These are phyloP conservation scores for Trypethelium eluteriae DNA, from an alignment of 495 filamentous ascomycete genomes.

Conservation along the genomic window DNA sequence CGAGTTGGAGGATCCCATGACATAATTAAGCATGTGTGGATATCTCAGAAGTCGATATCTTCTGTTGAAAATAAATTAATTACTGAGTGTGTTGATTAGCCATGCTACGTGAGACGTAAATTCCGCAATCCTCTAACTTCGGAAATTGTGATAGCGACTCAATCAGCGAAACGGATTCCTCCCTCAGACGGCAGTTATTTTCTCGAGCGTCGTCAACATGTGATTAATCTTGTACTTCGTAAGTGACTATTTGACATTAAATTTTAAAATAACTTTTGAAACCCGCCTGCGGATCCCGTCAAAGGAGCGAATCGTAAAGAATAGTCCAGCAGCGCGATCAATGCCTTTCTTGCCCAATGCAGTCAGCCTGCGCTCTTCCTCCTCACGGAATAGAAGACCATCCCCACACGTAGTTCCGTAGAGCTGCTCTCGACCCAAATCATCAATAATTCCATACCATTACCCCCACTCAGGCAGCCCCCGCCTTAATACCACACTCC, in stretches of 20 bases:
- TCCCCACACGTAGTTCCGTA: neutral
- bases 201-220: too few species aligned
- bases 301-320: neutral
- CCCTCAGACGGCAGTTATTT: too few species aligned
- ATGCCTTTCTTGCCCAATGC: neutral
- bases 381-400: neutral
- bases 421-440: too few species aligned
- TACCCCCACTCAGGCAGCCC: neutral
- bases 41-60: too few species aligned
- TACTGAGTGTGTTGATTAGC: too few species aligned
- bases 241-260: neutral
- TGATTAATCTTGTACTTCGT: neutral
- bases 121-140: too few species aligned
- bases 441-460: neutral
- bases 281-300: neutral
- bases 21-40: too few species aligned
- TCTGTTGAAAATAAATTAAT: too few species aligned
- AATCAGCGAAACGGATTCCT: too few species aligned
- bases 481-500: neutral
- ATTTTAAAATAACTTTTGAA: neutral
- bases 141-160: too few species aligned
- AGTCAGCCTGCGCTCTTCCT: neutral
- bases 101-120: too few species aligned
- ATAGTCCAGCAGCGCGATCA: neutral
- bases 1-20: too few species aligned